phyloP scores from a whole-genome alignment of 495 filamentous ascomycete species.

The Jackrogersella minutella region DNA sequence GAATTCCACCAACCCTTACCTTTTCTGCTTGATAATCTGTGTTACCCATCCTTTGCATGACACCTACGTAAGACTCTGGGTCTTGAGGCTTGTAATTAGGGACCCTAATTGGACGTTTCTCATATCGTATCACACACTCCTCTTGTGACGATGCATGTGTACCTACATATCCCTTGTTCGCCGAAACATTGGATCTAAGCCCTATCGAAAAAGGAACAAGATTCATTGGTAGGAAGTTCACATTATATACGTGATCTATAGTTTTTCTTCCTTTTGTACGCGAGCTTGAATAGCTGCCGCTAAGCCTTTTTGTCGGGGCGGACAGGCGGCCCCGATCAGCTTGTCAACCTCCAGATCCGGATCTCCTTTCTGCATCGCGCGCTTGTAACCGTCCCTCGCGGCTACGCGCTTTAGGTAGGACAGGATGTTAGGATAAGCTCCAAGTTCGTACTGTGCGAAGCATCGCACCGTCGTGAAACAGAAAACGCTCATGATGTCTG shows the following conservation, averaged over 20 bases:
- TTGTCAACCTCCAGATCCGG: conserved; percentile 45
- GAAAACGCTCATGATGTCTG: conserved; percentile 67
- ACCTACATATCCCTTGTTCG: not conserved
- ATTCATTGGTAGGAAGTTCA: not conserved
- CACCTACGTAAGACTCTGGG: not conserved
- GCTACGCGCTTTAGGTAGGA: conserved; percentile 55
- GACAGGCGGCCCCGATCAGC: conserved; percentile 25
- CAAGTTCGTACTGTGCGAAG: conserved; percentile 56
- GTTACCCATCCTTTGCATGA: not conserved
- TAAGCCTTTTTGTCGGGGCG: conserved; percentile 19
- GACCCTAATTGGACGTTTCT: not conserved
- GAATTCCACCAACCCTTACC: not conserved
- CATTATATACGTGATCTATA: not conserved
- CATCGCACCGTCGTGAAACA: conserved; percentile 63
- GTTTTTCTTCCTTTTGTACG: not conserved
- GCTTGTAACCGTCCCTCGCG: conserved; percentile 52
- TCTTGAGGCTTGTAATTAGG: not conserved
- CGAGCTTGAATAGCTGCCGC: conserved; percentile 13
- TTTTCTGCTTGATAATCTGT: not conserved
- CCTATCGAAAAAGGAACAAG: not conserved
- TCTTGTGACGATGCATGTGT: not conserved
- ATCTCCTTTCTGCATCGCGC: conserved; percentile 58
- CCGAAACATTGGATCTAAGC: not conserved
- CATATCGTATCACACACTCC: not conserved
- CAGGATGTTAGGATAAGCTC: conserved; percentile 53